A percentile compares a stretch with the other conserved stretches of the same genome.
phyloP scores from a whole-genome alignment of 169 alveolate species.

The Theileria annulata region DNA sequence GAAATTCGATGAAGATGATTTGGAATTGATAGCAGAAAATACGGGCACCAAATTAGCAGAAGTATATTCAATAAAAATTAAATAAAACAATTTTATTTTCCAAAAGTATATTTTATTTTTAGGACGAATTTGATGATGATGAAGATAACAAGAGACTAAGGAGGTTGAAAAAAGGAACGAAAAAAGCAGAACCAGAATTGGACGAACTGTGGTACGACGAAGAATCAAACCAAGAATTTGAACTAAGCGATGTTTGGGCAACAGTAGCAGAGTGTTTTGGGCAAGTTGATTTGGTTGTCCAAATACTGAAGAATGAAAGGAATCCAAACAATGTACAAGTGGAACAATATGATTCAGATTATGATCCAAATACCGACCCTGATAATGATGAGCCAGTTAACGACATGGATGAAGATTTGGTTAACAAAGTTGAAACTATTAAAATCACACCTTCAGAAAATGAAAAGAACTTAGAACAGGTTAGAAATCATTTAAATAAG shows the following conservation, averaged over 20 bases:
- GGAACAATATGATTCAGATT: constrained; percentile 4
- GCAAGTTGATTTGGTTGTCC: constrained; percentile 51
- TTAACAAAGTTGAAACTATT: neutral
- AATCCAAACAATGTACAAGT: neutral
- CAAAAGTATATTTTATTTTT: neutral
- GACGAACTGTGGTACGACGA: constrained; percentile 61
- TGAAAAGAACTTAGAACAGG: constrained; percentile 2
- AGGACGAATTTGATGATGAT: constrained; percentile 55
- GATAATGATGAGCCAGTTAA: constrained; percentile 1
- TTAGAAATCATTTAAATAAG: neutral
- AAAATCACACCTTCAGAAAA: constrained; percentile 15
- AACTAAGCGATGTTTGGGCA: constrained; percentile 57
- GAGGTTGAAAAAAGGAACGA: constrained; percentile 55
- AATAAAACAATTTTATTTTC: neutral
- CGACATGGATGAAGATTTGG: neutral
- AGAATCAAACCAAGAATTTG: constrained; percentile 25
- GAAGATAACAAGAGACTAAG: constrained; percentile 69
- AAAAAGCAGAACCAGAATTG: constrained; percentile 5
- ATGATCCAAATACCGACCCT: neutral
- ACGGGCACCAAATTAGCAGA: constrained; percentile 62
- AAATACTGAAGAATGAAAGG: constrained; percentile 62
- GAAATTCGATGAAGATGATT: constrained; percentile 77
- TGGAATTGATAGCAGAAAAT: constrained; percentile 77
- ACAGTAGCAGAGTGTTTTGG: constrained; percentile 69
- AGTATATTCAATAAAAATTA: neutral